Percentiles rank a stretch among this genome's conserved stretches.
phyloP scores from a whole-genome alignment of 352 stramenopile genomes.

The Globisporangium barbulae region DNA sequence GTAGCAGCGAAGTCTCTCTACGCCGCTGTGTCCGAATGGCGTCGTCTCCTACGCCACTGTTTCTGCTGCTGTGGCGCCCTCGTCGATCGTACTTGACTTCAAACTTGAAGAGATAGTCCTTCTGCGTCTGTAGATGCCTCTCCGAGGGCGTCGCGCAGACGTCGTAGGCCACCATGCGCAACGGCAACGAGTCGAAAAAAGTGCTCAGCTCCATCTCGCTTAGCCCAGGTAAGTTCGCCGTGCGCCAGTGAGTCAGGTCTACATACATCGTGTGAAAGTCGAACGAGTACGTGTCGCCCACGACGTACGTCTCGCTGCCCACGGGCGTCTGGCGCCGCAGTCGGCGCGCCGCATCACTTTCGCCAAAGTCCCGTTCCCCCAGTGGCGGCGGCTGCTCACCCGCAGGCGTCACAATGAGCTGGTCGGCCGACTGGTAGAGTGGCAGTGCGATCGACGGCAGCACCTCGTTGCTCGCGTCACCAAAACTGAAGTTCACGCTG shows the following conservation, averaged over 20 bases:
- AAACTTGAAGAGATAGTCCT: conserved; percentile 83
- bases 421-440: conserved; percentile 76
- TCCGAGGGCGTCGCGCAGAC: conserved; percentile 17
- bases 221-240: conserved; percentile 70
- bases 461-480: conserved; percentile 29
- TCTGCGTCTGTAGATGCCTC: conserved; percentile 49
- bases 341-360: conserved; percentile 41
- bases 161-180: conserved; percentile 77
- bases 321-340: conserved; percentile 47
- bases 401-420: conserved; percentile 66
- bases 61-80: conserved; percentile 2
- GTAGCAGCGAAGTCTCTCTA: conserved; percentile 3
- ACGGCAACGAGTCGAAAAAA: conserved; percentile 76
- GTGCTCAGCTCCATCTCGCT: conserved; percentile 69
- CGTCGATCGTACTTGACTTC: conserved; percentile 54
- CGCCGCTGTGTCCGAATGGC: conserved; percentile 5
- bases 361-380: conserved; percentile 58
- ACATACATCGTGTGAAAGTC: conserved; percentile 90
- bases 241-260: conserved; percentile 76
- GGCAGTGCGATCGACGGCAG: conserved; percentile 70
- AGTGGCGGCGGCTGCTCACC: conserved; percentile 51
- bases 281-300: conserved; percentile 83
- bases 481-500: conserved; percentile 72
- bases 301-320: conserved; percentile 40
- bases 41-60: background rate